Evolutionary conservation across 768 basidiomycete genomes (phyloP).

Genomic region (Xerocomus spinulosus): DNA sequence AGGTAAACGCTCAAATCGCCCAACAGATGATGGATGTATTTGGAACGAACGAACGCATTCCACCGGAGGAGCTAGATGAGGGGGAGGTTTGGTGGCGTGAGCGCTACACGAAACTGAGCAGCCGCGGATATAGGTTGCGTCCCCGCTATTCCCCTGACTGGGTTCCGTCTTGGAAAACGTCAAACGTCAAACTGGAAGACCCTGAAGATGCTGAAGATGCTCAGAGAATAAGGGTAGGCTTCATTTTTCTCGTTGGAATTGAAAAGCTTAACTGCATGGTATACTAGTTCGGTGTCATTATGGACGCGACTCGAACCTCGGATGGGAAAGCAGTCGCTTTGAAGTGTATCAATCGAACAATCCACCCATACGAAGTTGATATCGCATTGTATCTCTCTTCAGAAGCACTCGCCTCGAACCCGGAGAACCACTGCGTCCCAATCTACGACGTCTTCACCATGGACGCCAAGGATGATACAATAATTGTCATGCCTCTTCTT

Average conservation of each 20-base stretch:
- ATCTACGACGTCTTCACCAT: constrained; percentile 16
- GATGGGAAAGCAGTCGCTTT: background rate
- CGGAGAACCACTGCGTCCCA: constrained; percentile 25
- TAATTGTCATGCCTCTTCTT: constrained; percentile 34
- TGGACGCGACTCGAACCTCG: constrained; percentile 13
- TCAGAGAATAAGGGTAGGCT: background rate
- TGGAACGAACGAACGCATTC: no score
- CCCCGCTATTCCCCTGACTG: no score
- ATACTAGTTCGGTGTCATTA: background rate
- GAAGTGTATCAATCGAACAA: background rate
- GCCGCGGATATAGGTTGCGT: background rate
- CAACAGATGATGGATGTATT: no score
- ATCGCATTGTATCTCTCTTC: constrained; percentile 13
- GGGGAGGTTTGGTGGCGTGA: constrained; percentile 17
- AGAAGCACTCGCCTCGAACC: background rate
- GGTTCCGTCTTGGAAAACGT: background rate
- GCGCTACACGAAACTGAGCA: background rate
- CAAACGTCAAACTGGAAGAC: background rate
- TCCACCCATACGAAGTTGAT: background rate
- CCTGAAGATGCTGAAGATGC: background rate
- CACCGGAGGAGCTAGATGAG: no score
- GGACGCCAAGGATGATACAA: background rate
- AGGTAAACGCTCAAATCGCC: no score
- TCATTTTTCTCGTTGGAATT: background rate
- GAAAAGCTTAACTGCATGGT: background rate